Base-by-base conservation (phyloP, 163 green algal genomes). In the Scenedesmus sp. region DNA sequence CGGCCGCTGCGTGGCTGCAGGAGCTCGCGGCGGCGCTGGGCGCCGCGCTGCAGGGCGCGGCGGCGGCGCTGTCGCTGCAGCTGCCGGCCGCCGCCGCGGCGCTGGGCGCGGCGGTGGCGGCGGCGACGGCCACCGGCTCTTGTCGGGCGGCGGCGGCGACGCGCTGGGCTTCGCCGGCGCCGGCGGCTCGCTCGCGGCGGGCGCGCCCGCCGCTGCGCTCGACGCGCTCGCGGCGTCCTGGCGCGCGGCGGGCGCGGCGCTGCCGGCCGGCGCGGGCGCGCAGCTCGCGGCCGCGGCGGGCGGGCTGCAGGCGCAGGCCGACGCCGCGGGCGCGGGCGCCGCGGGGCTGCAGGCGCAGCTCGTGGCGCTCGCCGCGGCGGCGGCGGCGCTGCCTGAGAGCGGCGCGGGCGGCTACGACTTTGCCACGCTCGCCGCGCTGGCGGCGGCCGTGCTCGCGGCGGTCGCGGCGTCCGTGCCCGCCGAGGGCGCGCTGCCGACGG, bases 401-500 rank as follows among this genome's bases (percentile, higher is more conserved):
- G 75, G 75, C 20, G 48, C 54, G 51, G 75, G 64, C 14, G 75
- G 75, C 42, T 64, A 77, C 33, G 45, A 64, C 44, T 75, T 83
- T 33, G 54, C 75, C 4, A 83, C 75, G 1, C 53, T 83, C 9
- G 77, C 64, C 56, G 18, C 75, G 1, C 36, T 75, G 20, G 74
- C 74, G 33, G 75, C 64, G 31, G 75, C 54, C 24, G 64, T 54
- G 2, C 0, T 72, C 11, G 64, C 64, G 28, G 75, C 64, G 5
- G 54, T 58, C 29, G 75, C 75, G 17, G 63, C 51, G 2, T 73
- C 42, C 33, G 53, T 75, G 44, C 75, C 73, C 22, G n/a, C 69
- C 13, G 13, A 34, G 2, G 33, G 31, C 14, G 56, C 60, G 31
- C 57, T 63, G 2, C 20, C 45, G 3, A 1, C 4, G 28, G 18